Evolutionary conservation across 2,329 filamentous ascomycete species (phyloP).

Genomic region (Neonectria magnoliae): DNA sequence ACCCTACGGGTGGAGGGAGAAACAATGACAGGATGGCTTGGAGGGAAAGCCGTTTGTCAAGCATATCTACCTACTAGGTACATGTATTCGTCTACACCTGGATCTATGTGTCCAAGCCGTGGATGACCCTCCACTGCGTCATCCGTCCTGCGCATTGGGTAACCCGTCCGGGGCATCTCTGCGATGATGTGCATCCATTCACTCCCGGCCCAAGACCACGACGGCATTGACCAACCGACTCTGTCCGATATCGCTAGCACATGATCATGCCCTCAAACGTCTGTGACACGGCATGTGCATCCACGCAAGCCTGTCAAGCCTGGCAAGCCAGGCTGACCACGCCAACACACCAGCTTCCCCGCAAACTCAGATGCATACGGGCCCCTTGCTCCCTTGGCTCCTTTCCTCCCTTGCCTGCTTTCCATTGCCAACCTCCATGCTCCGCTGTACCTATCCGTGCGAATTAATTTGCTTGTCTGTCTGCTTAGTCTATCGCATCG

Average conservation of each 20-base stretch:
- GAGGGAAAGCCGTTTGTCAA: neutral
- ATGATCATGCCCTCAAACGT: conserved; percentile 19
- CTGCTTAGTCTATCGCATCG: no score
- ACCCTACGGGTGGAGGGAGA: conserved; percentile 16
- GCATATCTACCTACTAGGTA: no score
- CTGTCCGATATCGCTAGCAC: conserved; percentile 23
- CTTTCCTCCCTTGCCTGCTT: neutral
- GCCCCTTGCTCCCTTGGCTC: no score
- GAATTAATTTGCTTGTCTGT: no score
- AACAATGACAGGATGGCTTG: neutral
- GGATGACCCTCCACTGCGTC: conserved; percentile 5
- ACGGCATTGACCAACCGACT: conserved; percentile 9
- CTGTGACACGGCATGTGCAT: neutral
- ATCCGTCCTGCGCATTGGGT: conserved; percentile 1
- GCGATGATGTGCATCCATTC: neutral
- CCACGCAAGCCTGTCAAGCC: neutral
- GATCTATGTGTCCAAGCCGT: neutral
- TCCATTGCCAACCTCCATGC: neutral
- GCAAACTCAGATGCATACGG: conserved; percentile 14
- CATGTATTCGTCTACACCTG: neutral
- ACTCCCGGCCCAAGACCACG: neutral
- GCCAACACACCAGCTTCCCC: conserved; percentile 16
- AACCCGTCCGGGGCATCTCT: neutral
- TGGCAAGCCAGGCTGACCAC: neutral
- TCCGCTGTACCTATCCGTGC: neutral